Percentiles rank a stretch among this genome's conserved stretches.
These are phyloP conservation scores for Fusarium sp. DNA, from an alignment of 2,329 filamentous ascomycete genomes.

Conservation along the genomic window DNA sequence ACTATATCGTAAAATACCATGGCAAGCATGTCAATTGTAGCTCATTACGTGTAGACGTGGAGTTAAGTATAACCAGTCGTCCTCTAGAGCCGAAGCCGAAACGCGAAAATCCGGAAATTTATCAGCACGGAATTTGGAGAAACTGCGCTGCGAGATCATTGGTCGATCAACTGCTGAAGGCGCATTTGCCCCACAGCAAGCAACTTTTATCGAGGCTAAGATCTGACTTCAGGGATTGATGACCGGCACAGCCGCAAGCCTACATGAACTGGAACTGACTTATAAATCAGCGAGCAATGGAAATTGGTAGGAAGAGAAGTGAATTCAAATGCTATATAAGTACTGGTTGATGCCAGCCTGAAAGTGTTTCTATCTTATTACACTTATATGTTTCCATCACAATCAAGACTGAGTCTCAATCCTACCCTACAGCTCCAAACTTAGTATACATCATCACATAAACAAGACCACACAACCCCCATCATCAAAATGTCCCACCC, in stretches of 20 bases:
- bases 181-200: not conserved
- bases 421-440: fast-evolving
- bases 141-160: not conserved
- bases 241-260: not conserved
- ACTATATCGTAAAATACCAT: no score
- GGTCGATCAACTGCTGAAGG: fast-evolving
- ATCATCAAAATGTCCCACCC: not conserved
- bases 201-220: conserved; percentile 5
- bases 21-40: no score
- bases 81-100: not conserved
- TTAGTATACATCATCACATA: not conserved
- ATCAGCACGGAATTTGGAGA: not conserved
- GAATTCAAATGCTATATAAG: not conserved
- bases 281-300: not conserved
- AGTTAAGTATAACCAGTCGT: not conserved
- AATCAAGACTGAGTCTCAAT: no score
- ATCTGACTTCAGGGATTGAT: not conserved
- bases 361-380: no score
- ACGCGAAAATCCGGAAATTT: not conserved
- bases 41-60: no score
- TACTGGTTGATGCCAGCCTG: fast-evolving
- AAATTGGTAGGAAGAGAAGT: fast-evolving
- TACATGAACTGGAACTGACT: not conserved
- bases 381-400: no score
- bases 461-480: fast-evolving